Base-by-base conservation (phyloP, 2,329 filamentous ascomycete genomes). In the Nothomitra cinnamomea region DNA sequence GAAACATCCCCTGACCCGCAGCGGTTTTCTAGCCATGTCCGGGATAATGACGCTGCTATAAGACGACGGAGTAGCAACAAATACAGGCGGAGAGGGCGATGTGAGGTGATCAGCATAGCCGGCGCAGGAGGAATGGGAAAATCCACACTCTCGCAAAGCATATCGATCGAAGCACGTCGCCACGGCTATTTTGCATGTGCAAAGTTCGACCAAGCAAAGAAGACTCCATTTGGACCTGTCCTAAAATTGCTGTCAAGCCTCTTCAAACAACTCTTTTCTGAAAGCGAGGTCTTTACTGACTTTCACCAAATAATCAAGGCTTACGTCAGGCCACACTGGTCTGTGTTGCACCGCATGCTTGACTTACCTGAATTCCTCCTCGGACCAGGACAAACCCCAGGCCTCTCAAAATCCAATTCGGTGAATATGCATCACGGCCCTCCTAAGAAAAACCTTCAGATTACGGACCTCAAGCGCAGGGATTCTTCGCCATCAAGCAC, bases 181-280 rank as follows among this genome's bases (percentile, higher is more conserved):
- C 73, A 75, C 55, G 80, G 80, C 2, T 83, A 82, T 61, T 82
- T 78, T 60, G 77, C 79, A 5, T 80, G 77, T 32, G 76, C 79
- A 41, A 83, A 83, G 61, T 83, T 83, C 56, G 80, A 83, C 60
- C 76, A 74, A 0, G 75, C 78, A 0, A 71, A 76, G 58, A 74
- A 74, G 59, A 76, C 72, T 7, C 76, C 80, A 2, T 83, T 81
- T 61, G 79, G 78, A 1, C 79, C 80, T 2, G 65, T 83, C 40
- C 70, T 83, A 24, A 81, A 78, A 63, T 65, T 83, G 65, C 17
- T 83, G 10, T 82, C 79, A 10, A 82, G 78, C 19, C 67, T 83
- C 15, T 82, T 83, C 64, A 78, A 78, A 60, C 80, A 83, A 61
- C 76, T 82, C 2, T 83, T 79, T 71, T 79, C 79, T 1, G 80